A percentile compares a stretch with the other conserved stretches of the same genome.
phyloP scores from a whole-genome alignment of 441 rosid species.

The Francoa sonchifolia region DNA sequence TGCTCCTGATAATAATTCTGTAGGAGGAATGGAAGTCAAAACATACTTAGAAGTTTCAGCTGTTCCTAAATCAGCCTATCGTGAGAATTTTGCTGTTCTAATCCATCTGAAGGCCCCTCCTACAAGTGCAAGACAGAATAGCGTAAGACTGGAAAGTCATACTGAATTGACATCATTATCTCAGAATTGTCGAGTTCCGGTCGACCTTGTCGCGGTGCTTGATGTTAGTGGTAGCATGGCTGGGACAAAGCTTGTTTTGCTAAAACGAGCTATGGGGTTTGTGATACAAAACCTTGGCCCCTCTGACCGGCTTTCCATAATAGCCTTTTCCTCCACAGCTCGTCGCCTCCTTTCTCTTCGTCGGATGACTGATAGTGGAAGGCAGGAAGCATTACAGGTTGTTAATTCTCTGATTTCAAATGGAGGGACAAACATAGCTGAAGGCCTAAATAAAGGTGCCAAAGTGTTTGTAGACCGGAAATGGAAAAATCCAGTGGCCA shows the following conservation, averaged over 20 bases:
- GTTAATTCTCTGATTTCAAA: conserved; percentile 81
- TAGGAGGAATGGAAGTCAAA: conserved; percentile 42
- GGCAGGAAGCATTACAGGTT: conserved; percentile 74
- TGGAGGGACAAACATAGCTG: conserved; percentile 98
- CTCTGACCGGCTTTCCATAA: conserved; percentile 84
- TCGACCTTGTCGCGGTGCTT: conserved; percentile 89
- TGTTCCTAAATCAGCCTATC: conserved; percentile 29
- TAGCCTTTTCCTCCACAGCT: conserved; percentile 96
- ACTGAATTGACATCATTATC: conserved; percentile 25
- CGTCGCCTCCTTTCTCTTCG: conserved; percentile 76
- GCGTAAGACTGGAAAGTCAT: too few relatives aligned
- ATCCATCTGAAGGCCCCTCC: conserved; percentile 77
- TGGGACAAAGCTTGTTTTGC: conserved; percentile 88
- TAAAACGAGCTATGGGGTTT: conserved; percentile 97
- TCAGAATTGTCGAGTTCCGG: conserved; percentile 55
- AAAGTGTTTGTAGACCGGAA: conserved; percentile 77
- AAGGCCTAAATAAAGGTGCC: conserved; percentile 82
- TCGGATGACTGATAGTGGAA: conserved; percentile 67
- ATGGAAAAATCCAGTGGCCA: conserved; percentile 73
- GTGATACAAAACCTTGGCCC: conserved; percentile 93
- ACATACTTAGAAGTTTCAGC: conserved; percentile 67
- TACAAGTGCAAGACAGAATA: conserved; percentile 20
- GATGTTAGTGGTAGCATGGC: conserved; percentile 99
- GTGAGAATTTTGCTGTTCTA: conserved; percentile 53
- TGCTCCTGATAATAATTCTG: conserved; percentile 19